Conservation (phyloP, 2,329 filamentous ascomycete species). For the Septoria linicola region DNA sequence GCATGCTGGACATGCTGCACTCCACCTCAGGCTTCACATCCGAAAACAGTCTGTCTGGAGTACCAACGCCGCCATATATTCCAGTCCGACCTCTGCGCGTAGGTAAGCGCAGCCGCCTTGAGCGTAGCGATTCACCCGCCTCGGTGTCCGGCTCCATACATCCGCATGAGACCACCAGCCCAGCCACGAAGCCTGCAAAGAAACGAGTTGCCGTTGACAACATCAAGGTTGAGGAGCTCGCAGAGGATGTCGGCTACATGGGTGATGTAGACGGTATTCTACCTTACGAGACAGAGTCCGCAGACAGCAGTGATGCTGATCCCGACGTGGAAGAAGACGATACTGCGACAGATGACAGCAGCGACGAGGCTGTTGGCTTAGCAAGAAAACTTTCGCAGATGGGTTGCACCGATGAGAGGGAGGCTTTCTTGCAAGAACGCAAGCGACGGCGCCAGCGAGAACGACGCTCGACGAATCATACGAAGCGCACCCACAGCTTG, state of each 20-base stretch:
- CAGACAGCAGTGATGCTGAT: constrained; percentile 26
- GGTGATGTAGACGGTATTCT: constrained; percentile 46
- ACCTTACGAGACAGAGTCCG: constrained; percentile 42
- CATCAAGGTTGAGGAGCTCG: constrained; percentile 47
- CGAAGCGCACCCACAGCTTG: constrained; percentile 49
- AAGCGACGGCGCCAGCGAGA: constrained; percentile 40
- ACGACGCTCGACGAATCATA: constrained; percentile 40
- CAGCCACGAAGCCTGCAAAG: constrained; percentile 33
- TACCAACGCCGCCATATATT: constrained; percentile 36
- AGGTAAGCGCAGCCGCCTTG: constrained; percentile 27
- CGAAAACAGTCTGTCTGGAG: constrained; percentile 26
- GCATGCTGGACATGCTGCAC: constrained; percentile 27
- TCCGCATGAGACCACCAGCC: constrained; percentile 38
- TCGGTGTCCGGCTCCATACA: constrained; percentile 38
- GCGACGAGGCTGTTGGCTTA: constrained; percentile 21
- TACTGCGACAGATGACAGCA: constrained; percentile 33
- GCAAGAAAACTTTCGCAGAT: constrained; percentile 27
- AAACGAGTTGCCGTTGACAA: constrained; percentile 26
- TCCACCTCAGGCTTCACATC: constrained; percentile 30
- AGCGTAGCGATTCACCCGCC: constrained; percentile 36
- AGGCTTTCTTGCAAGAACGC: constrained; percentile 28
- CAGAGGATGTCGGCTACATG: constrained; percentile 40
- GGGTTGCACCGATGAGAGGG: constrained; percentile 25
- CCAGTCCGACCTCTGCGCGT: constrained; percentile 22
- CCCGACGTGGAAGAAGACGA: constrained; percentile 28